phyloP scores from a whole-genome alignment of 805 yeast genomes.

The Osmozyma mogii region DNA sequence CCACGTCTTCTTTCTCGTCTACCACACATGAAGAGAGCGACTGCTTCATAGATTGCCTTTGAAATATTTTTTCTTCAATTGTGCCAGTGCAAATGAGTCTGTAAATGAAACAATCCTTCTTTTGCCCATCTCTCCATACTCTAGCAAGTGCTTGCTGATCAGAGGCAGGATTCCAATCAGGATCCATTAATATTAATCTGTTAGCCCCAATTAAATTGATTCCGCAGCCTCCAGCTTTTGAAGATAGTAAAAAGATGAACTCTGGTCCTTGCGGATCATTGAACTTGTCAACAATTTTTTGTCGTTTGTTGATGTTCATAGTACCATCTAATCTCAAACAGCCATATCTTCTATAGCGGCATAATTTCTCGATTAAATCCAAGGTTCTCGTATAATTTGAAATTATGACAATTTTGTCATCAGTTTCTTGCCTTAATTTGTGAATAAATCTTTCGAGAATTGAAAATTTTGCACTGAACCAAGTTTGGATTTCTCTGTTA shows the following conservation, averaged over 20 bases:
- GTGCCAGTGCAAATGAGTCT: conserved; percentile 92
- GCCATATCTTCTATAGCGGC: conserved; percentile 70
- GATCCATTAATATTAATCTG: conserved; percentile 76
- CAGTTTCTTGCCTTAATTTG: conserved; percentile 69
- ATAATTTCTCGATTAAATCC: conserved; percentile 82
- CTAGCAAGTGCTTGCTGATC: conserved; percentile 97
- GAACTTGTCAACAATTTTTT: conserved; percentile 82
- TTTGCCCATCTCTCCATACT: conserved; percentile 99
- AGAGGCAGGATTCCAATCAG: conserved; percentile 98
- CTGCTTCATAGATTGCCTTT: conserved; percentile 90
- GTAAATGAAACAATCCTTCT: conserved; percentile 91
- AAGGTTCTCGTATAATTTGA: conserved; percentile 93
- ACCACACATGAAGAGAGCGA: conserved; percentile 93
- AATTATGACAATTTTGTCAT: conserved; percentile 90
- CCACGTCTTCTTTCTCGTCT: conserved; percentile 93
- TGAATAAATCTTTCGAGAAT: conserved; percentile 79
- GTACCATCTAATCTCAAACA: conserved; percentile 84
- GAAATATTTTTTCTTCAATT: conserved; percentile 93
- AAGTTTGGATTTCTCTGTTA: conserved; percentile 63
- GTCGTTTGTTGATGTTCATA: conserved; percentile 85
- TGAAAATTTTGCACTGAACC: conserved; percentile 80
- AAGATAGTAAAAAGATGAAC: conserved; percentile 80
- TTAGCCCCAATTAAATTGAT: conserved; percentile 95
- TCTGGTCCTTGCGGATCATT: conserved; percentile 86
- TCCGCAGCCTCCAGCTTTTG: conserved; percentile 99